phyloP scores from a whole-genome alignment of 768 basidiomycete species.

The Lactarius sanguifluus region DNA sequence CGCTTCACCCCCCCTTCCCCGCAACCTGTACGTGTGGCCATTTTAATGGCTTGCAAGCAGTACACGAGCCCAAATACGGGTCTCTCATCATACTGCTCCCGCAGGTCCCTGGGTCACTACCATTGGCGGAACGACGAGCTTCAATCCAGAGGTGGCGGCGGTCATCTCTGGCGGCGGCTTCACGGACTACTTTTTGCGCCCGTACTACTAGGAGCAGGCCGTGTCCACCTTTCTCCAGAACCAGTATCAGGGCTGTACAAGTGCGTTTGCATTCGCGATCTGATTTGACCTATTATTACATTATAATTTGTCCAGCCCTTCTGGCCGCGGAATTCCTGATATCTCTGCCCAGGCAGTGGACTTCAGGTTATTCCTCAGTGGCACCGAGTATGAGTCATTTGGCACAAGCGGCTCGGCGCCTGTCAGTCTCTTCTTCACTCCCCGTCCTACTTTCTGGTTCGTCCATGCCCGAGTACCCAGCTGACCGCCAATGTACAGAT shows the following conservation, averaged over 20 bases:
- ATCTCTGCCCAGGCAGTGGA: not conserved
- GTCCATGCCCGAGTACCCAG: too few species aligned
- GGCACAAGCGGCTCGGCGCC: not conserved
- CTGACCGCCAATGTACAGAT: too few species aligned
- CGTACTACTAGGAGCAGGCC: not conserved
- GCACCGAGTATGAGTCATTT: too few species aligned
- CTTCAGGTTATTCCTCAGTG: not conserved
- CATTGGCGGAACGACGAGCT: not conserved
- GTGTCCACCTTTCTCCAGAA: not conserved
- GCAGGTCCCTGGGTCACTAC: not conserved
- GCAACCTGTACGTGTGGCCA: not conserved
- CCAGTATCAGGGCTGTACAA: not conserved
- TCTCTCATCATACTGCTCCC: not conserved
- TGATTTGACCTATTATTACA: not conserved
- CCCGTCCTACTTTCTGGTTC: not conserved
- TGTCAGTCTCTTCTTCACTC: not conserved
- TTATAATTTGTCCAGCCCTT: not conserved
- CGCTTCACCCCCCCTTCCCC: not conserved
- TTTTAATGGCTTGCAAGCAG: not conserved
- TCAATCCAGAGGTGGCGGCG: not conserved
- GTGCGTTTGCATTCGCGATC: not conserved
- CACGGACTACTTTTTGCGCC: not conserved
- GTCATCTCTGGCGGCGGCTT: not conserved
- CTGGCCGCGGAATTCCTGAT: not conserved
- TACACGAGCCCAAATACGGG: not conserved